Conservation (phyloP, 169 alveolate species). For the Plasmodium ovale region DNA sequence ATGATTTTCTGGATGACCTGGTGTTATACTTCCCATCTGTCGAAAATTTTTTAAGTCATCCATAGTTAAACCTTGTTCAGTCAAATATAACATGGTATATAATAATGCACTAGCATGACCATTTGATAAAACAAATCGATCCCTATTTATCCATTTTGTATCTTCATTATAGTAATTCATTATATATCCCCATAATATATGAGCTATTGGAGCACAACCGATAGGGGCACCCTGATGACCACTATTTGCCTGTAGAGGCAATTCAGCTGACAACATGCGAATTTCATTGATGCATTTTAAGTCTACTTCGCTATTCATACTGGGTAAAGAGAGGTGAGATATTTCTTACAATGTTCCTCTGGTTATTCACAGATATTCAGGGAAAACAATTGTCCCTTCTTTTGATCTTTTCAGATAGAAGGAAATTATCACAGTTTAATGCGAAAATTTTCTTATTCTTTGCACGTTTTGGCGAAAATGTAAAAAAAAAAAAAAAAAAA, state of each 20-base stretch:
- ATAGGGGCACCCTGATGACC: slow-evolving; percentile 92
- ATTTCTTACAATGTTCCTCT: too few relatives aligned
- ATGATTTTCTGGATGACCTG: slow-evolving; percentile 89
- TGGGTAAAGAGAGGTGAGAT: too few relatives aligned
- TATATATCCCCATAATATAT: slow-evolving; percentile 84
- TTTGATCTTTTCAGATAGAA: too few relatives aligned
- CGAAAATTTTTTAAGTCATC: slow-evolving; percentile 84
- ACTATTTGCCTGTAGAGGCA: slow-evolving; percentile 81
- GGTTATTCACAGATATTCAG: too few relatives aligned
- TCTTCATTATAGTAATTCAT: slow-evolving; percentile 81
- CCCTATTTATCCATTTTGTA: slow-evolving; percentile 86
- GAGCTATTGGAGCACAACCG: slow-evolving; percentile 90
- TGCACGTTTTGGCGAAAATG: too few relatives aligned
- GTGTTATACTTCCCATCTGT: slow-evolving; percentile 80
- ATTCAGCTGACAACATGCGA: slow-evolving; percentile 74
- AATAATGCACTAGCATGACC: slow-evolving; percentile 89
- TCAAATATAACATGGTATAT: slow-evolving; percentile 86
- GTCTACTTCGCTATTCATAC: slow-evolving; percentile 33
- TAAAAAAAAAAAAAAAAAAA: too few relatives aligned
- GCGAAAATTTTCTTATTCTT: too few relatives aligned
- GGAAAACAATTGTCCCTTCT: too few relatives aligned
- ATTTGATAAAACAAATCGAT: slow-evolving; percentile 87
- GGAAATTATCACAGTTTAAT: too few relatives aligned
- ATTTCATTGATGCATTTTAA: slow-evolving; percentile 69
- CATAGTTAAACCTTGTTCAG: slow-evolving; percentile 79